Percentiles rank a stretch among this genome's conserved stretches.
Conservation (phyloP, 2,329 filamentous ascomycete genomes). For the Rhynchosporium graminicola region DNA sequence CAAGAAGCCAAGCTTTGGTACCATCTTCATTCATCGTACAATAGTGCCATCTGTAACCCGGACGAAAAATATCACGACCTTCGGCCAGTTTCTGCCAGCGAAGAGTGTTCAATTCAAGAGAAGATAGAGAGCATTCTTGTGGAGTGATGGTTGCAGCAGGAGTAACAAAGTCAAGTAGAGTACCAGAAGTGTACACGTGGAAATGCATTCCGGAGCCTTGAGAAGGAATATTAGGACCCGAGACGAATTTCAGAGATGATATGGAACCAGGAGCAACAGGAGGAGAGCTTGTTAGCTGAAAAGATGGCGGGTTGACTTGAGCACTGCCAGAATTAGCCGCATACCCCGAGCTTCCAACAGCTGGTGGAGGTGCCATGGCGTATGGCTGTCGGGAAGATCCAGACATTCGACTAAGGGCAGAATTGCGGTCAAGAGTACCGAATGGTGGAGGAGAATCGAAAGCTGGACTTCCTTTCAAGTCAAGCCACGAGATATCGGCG, state of each 20-base stretch:
- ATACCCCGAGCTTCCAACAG: constrained; percentile 62
- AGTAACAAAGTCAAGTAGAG: constrained; percentile 90
- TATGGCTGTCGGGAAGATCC: constrained; percentile 56
- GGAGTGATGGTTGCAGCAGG: constrained; percentile 84
- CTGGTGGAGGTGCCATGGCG: constrained; percentile 50
- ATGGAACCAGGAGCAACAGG: constrained; percentile 87
- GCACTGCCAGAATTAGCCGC: constrained; percentile 68
- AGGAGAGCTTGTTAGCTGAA: constrained; percentile 70
- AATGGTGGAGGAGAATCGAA: constrained; percentile 71
- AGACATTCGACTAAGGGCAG: constrained; percentile 39
- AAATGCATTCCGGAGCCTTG: constrained; percentile 93
- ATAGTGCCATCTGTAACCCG: constrained; percentile 96
- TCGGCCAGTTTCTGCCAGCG: constrained; percentile 96
- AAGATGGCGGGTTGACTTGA: constrained; percentile 66
- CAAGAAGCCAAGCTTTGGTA: constrained; percentile 95
- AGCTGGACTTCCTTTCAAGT: constrained; percentile 86
- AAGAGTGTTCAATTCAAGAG: constrained; percentile 80
- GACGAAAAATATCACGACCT: constrained; percentile 88
- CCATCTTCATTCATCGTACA: constrained; percentile 94
- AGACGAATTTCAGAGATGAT: constrained; percentile 86
- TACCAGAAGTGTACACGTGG: constrained; percentile 90
- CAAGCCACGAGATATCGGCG: constrained; percentile 95
- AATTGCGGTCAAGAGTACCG: constrained; percentile 49
- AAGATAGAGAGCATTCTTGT: constrained; percentile 86
- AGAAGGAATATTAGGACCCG: constrained; percentile 80